Evolutionary conservation across 345 rosid genomes (phyloP), one percentile per base, ranked within the genome.

Genomic region (Barbarea vulgaris): DNA sequence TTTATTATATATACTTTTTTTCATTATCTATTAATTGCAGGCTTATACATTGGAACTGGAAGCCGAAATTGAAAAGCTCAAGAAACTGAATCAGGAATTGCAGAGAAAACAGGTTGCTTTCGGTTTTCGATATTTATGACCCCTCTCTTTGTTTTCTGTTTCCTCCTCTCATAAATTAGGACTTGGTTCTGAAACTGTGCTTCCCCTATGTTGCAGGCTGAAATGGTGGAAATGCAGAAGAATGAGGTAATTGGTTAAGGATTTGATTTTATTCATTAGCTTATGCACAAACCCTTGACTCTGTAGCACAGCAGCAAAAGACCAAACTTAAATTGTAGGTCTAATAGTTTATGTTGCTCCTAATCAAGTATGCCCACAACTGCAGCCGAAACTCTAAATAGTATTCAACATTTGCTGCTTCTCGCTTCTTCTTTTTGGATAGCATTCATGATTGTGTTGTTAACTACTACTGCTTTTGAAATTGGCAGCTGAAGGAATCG

Each of bases 21-120:
- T n/a, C 21, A 33, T 60, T 72, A 13, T 51, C 59, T 22, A 9
- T 8, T 19, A 65, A 14, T 80, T 69, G 70, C 85, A 96, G 99
- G 99, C 99, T n/a, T 96, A 96, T 57, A 93, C 98, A 3, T 61
- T 87, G 88, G 98, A 96, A 77, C 85, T 96, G 76, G 99, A 96
- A 87, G 90, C 89, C 37, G 98, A 93, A 83, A 83, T 96, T 67
- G 93, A 90, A 61, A 89, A 87, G 80, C 87, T 93, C 9, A 92
- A 93, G 81, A 85, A 87, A 80, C 52, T 78, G 79, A 96, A 96
- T 73, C 79, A 86, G 80, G 94, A 93, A 64, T 66, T 96, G 81
- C 83, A 59, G 81, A 89, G 64, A 73, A 89, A 89, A 73, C 99
- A 88, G 91, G 99, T 90, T 73, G 17, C 15, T 67, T 59, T 72